Evolutionary conservation across 1,284 basidiomycete species (phyloP), one percentile per base, ranked within the genome.

Genomic region (Pseudozyma hubeiensis): DNA sequence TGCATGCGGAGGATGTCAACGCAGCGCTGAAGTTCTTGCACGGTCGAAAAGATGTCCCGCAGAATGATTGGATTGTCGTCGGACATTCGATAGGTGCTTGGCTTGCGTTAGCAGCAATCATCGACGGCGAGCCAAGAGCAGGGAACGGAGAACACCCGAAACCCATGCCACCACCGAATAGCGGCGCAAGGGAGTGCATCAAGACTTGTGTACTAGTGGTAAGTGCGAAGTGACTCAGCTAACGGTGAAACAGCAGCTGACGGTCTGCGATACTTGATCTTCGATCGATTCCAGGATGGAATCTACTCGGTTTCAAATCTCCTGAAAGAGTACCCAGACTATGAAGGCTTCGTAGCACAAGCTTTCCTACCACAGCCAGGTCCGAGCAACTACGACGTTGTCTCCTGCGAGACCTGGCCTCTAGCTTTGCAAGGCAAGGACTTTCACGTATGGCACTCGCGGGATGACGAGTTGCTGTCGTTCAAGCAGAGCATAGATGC

Each of bases 51-150:
- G 72, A 62, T 24, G 49, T 66, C 29, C 67, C 67, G 4, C 7
- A 46, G 1, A 41, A 17, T 30, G 53, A 44, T 16, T 65, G 63
- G 63, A 19, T 64, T 5, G 47, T 75, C 0, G 64, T 75, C 4
- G 72, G 72, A 8, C 72, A 75, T 29, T 75, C 72, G 46, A 64
- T 75, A 19, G 72, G 72, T 0, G 72, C 67, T 7, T 75, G 72
- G 72, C 47, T 75, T 29, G 41, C 67, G 7, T 35, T 67, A 2
- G 63, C 72, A 8, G 64, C 67, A 0, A 50, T 70, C 45, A 50
- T 64, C 41, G 50, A 53, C 8, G 40, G 47, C 14, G 17, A 24
- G 11, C 30, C 52, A 5, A 44, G 48, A 14, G 10, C 4, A 0
- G 53, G 45, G 4, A 43, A 57, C 34, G 13, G 37, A 3, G 24